Evolutionary conservation across 352 stramenopile species (phyloP), one percentile per base, ranked within the genome.

Genomic region (Globisporangium canariense): DNA sequence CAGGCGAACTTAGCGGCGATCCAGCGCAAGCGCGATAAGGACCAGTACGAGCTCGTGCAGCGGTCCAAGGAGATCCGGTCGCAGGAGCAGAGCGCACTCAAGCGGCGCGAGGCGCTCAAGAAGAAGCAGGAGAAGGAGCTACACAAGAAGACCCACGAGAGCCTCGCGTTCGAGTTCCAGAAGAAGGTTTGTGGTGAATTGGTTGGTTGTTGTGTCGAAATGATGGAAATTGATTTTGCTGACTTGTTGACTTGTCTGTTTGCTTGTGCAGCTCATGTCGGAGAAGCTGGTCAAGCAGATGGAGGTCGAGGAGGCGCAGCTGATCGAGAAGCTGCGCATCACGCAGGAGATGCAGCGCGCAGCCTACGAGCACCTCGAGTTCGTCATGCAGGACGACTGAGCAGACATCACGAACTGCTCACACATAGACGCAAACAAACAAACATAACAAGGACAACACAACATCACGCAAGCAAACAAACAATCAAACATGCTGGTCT

Each of bases 281-380:
- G 78, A 92, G 54, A 77, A 76, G 32, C 75, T 86, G 16, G 86
- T 92, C 60, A 64, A 81, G 43, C 68, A 86, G 32, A 89, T 92
- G 81, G 81, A 89, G 38, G 63, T 60, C 2, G 79, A 92, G 28
- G 81, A 92, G 25, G 63, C 70, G 14, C 68, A 79, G 41, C 60
- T 92, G 55, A 87, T 92, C 45, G 81, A 86, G 32, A 79, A 76
- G 22, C 65, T 92, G 34, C 72, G 78, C 5, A 56, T 88, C 13
- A 87, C 81, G 43, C 81, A 92, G 60, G 81, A 90, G 40, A 64
- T 86, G 53, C 81, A 90, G 66, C 79, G 76, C 28, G 69, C 76
- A 3, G 81, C 81, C 14, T 89, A 84, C 66, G 79, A 89, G 30
- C 75, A 90, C 54, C 74, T 90, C 36, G 79, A 90, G 62, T 80